Percentiles rank a stretch among this genome's conserved stretches.
These are phyloP conservation scores for Mycena citricolor DNA, from an alignment of 1,284 basidiomycete species.

Conservation along the genomic window DNA sequence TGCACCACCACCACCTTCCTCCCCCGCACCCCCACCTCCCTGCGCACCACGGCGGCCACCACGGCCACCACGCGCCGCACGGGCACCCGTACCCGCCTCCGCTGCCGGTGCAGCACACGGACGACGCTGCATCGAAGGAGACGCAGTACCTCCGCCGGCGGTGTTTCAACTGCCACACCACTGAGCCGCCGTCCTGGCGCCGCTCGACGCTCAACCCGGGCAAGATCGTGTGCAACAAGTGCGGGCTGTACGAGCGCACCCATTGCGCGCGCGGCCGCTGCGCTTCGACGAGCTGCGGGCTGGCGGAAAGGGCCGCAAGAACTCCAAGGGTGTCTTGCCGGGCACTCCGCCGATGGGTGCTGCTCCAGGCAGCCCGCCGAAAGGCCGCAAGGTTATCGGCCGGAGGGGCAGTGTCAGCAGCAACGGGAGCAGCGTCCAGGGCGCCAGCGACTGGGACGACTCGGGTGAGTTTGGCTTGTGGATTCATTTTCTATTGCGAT, in stretches of 20 bases:
- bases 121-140: slow-evolving; percentile 81
- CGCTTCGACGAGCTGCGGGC: slow-evolving; percentile 78
- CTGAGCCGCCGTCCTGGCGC: slow-evolving; percentile 81
- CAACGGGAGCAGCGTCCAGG: slow-evolving; percentile 19
- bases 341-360: not conserved
- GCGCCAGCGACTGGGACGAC: slow-evolving; percentile 24
- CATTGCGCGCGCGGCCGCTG: slow-evolving; percentile 78
- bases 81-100: no score
- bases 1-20: slow-evolving; percentile 34
- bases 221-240: slow-evolving; percentile 89
- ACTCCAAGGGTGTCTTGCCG: slow-evolving; percentile 18
- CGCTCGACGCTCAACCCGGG: slow-evolving; percentile 80
- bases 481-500: not conserved
- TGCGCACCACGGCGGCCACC: slow-evolving; percentile 39
- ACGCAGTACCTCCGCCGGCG: slow-evolving; percentile 79
- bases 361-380: not conserved
- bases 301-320: slow-evolving; percentile 66
- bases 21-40: slow-evolving; percentile 36
- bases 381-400: not conserved
- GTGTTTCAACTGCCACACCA: slow-evolving; percentile 84
- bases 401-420: slow-evolving; percentile 15
- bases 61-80: slow-evolving; percentile 31
- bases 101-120: slow-evolving; percentile 78
- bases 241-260: slow-evolving; percentile 81
- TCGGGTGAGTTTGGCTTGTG: slow-evolving; percentile 13